phyloP scores from a whole-genome alignment of 73 alveolate species.

The Uronychia binucleata region DNA sequence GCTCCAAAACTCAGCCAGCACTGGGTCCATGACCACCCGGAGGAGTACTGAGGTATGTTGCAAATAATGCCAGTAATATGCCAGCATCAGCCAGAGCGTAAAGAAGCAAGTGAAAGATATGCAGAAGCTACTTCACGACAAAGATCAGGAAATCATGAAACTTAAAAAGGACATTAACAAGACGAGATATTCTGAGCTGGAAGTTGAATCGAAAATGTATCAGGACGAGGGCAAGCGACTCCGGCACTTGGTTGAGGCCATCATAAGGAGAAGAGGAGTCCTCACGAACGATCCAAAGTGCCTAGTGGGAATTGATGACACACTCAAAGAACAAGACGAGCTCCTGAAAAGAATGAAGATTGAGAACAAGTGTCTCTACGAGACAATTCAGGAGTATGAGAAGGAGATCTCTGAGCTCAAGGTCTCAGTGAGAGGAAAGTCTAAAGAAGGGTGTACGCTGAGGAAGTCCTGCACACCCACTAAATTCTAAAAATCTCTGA shows the following conservation, averaged over 20 bases:
- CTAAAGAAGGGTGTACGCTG: not conserved
- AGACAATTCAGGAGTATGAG: not conserved
- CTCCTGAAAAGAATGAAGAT: not conserved
- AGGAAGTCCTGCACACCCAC: not conserved
- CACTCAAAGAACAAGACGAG: not conserved
- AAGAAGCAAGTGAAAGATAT: conserved; percentile 62
- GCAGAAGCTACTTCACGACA: not conserved
- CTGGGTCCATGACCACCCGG: not conserved
- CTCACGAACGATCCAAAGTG: not conserved
- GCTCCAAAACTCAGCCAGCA: not conserved
- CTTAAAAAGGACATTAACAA: conserved; percentile 59
- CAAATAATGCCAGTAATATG: too few relatives aligned
- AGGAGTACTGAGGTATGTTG: not conserved
- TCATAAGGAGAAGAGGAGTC: conserved; percentile 37
- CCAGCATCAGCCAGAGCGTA: conserved; percentile 20
- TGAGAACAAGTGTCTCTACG: not conserved
- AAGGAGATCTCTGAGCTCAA: not conserved
- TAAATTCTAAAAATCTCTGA: too few relatives aligned
- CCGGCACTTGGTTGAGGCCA: conserved; percentile 55
- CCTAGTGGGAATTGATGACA: not conserved
- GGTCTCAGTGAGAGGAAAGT: not conserved
- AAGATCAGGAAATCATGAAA: conserved; percentile 36
- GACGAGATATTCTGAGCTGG: conserved; percentile 60
- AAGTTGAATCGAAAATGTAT: conserved; percentile 60
- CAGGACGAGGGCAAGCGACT: conserved; percentile 76